phyloP scores from a whole-genome alignment of 1,139 yeast species.

The Nadsonia starkeyi-henricii region DNA sequence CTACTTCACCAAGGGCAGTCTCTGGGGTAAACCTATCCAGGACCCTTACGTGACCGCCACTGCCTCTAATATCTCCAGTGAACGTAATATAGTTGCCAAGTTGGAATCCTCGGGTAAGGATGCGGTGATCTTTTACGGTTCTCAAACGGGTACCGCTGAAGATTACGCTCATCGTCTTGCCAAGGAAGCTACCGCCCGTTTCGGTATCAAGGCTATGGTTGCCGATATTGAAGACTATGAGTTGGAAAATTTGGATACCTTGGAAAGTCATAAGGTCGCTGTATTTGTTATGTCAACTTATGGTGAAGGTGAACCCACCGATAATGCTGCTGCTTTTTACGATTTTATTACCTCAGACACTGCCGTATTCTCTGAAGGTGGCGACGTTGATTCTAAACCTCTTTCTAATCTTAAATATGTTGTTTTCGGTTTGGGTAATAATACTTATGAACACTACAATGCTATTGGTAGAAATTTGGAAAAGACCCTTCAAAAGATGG shows the following conservation, averaged over 20 bases:
- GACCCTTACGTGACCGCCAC: slow-evolving; percentile 20
- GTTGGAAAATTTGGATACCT: slow-evolving; percentile 54
- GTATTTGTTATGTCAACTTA: slow-evolving; percentile 81
- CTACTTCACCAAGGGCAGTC: slow-evolving; percentile 50
- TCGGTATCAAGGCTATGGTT: slow-evolving; percentile 70
- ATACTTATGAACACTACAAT: slow-evolving; percentile 84
- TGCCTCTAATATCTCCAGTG: slow-evolving; percentile 23
- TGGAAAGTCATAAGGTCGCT: slow-evolving; percentile 41
- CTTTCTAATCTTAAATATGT: slow-evolving; percentile 54
- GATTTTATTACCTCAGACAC: slow-evolving; percentile 24
- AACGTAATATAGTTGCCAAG: slow-evolving; percentile 44
- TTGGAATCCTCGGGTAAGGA: slow-evolving; percentile 54
- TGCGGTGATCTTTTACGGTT: slow-evolving; percentile 75
- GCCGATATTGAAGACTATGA: slow-evolving; percentile 86
- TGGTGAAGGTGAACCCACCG: slow-evolving; percentile 98
- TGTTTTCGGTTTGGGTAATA: slow-evolving; percentile 83
- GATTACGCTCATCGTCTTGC: slow-evolving; percentile 87
- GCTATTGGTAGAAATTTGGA: slow-evolving; percentile 59
- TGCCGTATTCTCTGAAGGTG: slow-evolving; percentile 23
- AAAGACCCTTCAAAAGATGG: slow-evolving; percentile 39
- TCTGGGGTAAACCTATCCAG: slow-evolving; percentile 31
- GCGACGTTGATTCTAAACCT: slow-evolving; percentile 31
- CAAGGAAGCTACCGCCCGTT: slow-evolving; percentile 73
- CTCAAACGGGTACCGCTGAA: slow-evolving; percentile 99
- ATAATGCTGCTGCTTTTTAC: slow-evolving; percentile 67